These are phyloP conservation scores for Scenedesmus sp. DNA, from an alignment of 163 green algal genomes.

Conservation along the genomic window DNA sequence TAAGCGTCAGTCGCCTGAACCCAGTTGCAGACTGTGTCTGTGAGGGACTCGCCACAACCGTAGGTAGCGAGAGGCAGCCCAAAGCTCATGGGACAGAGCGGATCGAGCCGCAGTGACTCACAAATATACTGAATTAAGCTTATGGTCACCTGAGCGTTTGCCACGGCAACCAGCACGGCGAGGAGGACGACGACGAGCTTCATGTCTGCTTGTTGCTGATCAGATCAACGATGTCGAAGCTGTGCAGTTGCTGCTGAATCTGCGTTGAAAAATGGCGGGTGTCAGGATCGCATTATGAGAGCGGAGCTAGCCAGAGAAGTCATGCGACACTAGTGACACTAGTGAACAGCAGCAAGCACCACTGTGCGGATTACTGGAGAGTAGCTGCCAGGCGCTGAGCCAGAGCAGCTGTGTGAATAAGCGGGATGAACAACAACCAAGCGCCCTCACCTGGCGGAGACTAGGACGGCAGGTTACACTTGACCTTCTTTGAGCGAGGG, in stretches of 20 bases:
- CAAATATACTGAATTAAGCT: neutral
- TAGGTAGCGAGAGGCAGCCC: neutral
- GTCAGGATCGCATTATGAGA: neutral
- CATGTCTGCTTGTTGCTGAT: neutral
- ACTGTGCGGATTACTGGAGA: neutral
- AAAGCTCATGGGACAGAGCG: neutral
- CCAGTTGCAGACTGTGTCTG: neutral
- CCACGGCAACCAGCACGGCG: neutral
- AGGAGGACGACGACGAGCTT: neutral
- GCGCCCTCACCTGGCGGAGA: neutral
- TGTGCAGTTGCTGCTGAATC: too few species aligned
- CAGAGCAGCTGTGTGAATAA: too few species aligned
- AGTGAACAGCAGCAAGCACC: neutral
- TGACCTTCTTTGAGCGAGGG: neutral
- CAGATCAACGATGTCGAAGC: neutral
- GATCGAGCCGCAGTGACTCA: neutral
- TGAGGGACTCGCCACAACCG: neutral
- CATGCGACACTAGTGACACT: neutral
- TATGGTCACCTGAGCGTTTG: neutral
- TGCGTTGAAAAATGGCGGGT: neutral
- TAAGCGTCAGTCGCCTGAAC: neutral
- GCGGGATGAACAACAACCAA: neutral
- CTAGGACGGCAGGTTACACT: neutral
- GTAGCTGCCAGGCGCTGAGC: neutral
- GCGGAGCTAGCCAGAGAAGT: neutral